These are phyloP conservation scores for Boechera retrofracta DNA, from an alignment of 345 rosid genomes.

Conservation along the genomic window DNA sequence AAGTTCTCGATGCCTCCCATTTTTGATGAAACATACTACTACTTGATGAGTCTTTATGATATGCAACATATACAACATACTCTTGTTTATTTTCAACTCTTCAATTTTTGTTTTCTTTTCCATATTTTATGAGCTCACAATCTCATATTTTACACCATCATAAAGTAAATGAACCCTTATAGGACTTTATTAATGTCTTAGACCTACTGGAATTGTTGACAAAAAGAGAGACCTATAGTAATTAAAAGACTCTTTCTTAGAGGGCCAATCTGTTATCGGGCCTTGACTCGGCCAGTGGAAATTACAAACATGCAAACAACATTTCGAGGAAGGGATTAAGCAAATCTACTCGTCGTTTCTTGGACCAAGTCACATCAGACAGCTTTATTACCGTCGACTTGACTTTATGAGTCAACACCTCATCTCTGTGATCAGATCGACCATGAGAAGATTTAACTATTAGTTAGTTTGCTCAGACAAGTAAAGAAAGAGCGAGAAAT, in stretches of 20 bases:
- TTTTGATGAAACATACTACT: constrained; percentile 2
- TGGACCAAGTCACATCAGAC: not conserved
- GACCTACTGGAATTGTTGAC: not conserved
- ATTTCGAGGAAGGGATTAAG: constrained; percentile 5
- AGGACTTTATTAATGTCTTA: not conserved
- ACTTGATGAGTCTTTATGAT: not conserved
- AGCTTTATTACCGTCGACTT: constrained; percentile 9
- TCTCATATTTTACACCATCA: not conserved
- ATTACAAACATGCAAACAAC: constrained; percentile 1
- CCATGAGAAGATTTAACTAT: constrained; percentile 5
- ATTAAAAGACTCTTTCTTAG: not conserved
- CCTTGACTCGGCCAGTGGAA: constrained; percentile 1
- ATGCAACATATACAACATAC: not conserved
- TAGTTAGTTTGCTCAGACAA: constrained; percentile 13
- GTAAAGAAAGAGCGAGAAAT: constrained; percentile 16
- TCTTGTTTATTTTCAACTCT: constrained; percentile 25
- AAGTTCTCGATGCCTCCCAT: constrained; percentile 18
- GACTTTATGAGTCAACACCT: constrained; percentile 19
- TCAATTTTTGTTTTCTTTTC: not conserved
- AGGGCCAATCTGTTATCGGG: constrained; percentile 16
- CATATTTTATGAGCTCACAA: not conserved
- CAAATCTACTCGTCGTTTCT: constrained; percentile 18
- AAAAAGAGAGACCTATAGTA: not conserved
- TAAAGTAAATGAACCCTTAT: not conserved
- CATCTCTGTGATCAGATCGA: not conserved